phyloP scores from a whole-genome alignment of 2,329 filamentous ascomycete genomes.

The Ploettnerulaceae sp. region DNA sequence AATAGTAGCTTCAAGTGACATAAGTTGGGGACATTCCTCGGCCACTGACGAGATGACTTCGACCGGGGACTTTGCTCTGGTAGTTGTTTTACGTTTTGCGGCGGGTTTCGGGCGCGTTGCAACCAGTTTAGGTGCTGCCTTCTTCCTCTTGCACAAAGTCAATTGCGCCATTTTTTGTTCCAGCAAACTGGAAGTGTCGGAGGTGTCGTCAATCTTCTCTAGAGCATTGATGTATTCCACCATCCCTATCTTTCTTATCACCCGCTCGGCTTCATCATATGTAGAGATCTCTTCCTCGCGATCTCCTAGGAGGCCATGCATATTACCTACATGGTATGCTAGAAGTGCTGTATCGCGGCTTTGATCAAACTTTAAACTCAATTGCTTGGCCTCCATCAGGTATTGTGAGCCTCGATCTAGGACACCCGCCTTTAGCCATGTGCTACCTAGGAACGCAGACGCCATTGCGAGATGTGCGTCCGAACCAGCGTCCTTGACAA shows the following conservation, averaged over 20 bases:
- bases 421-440: slow-evolving; percentile 54
- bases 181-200: slow-evolving; percentile 11
- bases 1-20: slow-evolving; percentile 44
- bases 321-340: slow-evolving; percentile 51
- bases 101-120: slow-evolving; percentile 27
- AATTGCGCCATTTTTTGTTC: slow-evolving; percentile 26
- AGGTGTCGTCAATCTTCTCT: slow-evolving; percentile 19
- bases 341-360: slow-evolving; percentile 44
- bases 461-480: slow-evolving; percentile 46
- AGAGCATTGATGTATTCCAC: slow-evolving; percentile 33
- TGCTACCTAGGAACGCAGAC: slow-evolving; percentile 49
- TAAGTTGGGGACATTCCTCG: slow-evolving; percentile 34
- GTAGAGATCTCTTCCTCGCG: slow-evolving; percentile 43
- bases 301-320: slow-evolving; percentile 45
- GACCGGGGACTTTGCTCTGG: slow-evolving; percentile 25
- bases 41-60: slow-evolving; percentile 20
- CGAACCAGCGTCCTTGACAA: slow-evolving; percentile 46
- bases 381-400: slow-evolving; percentile 48
- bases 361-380: slow-evolving; percentile 44
- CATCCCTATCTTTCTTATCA: slow-evolving; percentile 40
- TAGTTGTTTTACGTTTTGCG: slow-evolving; percentile 30
- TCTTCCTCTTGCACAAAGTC: slow-evolving; percentile 34
- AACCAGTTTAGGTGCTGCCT: slow-evolving; percentile 23
- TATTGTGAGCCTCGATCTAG: slow-evolving; percentile 52
- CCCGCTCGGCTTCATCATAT: slow-evolving; percentile 44